Evolutionary conservation across 2,329 filamentous ascomycete genomes (phyloP).

Genomic region (Coleophoma crateriformis): DNA sequence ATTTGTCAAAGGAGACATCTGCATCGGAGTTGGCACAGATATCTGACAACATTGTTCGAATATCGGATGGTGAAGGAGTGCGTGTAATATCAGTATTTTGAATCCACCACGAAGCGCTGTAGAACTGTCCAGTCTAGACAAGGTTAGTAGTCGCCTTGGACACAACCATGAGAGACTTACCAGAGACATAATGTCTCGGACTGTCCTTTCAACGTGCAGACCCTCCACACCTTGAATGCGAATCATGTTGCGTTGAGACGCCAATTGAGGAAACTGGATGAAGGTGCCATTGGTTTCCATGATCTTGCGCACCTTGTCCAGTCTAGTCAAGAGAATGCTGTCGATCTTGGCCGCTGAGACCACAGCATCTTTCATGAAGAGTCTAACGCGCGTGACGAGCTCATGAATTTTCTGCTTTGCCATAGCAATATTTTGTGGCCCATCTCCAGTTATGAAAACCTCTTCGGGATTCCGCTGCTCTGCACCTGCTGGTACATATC

Average conservation of each 20-base stretch:
- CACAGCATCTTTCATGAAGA: constrained; percentile 86
- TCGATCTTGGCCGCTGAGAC: constrained; percentile 92
- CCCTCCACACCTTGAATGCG: constrained; percentile 92
- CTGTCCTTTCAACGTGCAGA: constrained; percentile 88
- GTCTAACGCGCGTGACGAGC: constrained; percentile 71
- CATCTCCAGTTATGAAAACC: constrained; percentile 93
- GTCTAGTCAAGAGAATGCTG: constrained; percentile 80
- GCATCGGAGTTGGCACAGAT: constrained; percentile 96
- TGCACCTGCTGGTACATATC: constrained; percentile 80
- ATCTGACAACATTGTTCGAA: constrained; percentile 86
- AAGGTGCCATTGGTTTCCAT: constrained; percentile 96
- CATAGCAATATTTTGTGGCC: constrained; percentile 72
- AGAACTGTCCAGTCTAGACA: constrained; percentile 84
- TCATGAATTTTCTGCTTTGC: constrained; percentile 92
- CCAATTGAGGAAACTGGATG: constrained; percentile 84
- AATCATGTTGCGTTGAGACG: constrained; percentile 77
- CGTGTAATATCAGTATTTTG: constrained; percentile 65
- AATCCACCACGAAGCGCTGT: constrained; percentile 94
- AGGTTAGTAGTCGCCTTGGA: constrained; percentile 17
- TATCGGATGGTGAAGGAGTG: constrained; percentile 59
- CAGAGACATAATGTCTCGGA: constrained; percentile 91
- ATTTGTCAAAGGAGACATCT: constrained; percentile 89
- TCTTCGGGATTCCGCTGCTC: constrained; percentile 79
- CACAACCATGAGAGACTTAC: constrained; percentile 42
- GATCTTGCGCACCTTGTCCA: constrained; percentile 97